A percentile compares a stretch with the other conserved stretches of the same genome.
Conservation (phyloP, 495 filamentous ascomycete species). For the Aspergillus heteromorphus region DNA sequence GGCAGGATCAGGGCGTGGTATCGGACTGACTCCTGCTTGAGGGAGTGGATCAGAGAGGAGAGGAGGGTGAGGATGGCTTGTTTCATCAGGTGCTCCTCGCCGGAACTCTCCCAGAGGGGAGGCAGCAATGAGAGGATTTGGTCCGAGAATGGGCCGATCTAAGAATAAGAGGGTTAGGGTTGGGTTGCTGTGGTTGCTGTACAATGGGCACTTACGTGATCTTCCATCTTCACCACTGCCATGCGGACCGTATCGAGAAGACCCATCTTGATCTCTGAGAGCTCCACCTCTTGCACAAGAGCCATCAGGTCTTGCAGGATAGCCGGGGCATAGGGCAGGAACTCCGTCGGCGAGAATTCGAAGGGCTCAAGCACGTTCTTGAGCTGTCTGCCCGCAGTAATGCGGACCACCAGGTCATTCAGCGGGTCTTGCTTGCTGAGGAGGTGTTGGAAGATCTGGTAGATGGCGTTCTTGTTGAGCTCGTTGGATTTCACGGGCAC, state of each 20-base stretch:
- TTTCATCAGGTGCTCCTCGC: constrained; percentile 82
- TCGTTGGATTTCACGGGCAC: constrained; percentile 65
- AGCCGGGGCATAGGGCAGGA: constrained; percentile 67
- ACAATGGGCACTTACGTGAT: constrained; percentile 46
- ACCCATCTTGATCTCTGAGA: constrained; percentile 80
- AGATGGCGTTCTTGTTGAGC: constrained; percentile 64
- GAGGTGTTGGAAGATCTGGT: constrained; percentile 85
- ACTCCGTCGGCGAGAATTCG: constrained; percentile 64
- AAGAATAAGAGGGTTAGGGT: background rate
- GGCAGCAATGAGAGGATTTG: constrained; percentile 76
- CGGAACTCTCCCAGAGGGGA: constrained; percentile 74
- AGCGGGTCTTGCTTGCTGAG: constrained; percentile 66
- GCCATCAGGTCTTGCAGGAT: constrained; percentile 64
- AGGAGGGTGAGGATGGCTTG: constrained; percentile 84
- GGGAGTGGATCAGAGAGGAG: constrained; percentile 67
- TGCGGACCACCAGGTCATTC: constrained; percentile 88
- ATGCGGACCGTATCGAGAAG: constrained; percentile 75
- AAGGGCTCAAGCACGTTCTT: constrained; percentile 73
- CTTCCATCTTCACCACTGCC: constrained; percentile 76
- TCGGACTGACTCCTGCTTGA: constrained; percentile 64
- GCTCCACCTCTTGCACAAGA: constrained; percentile 74
- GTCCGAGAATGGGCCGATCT: constrained; percentile 69
- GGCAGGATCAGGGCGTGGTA: constrained; percentile 74
- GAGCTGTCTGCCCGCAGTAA: constrained; percentile 83
- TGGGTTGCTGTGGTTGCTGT: background rate